These are phyloP conservation scores for Botrytis aclada DNA, from an alignment of 2,329 filamentous ascomycete genomes.

Conservation along the genomic window DNA sequence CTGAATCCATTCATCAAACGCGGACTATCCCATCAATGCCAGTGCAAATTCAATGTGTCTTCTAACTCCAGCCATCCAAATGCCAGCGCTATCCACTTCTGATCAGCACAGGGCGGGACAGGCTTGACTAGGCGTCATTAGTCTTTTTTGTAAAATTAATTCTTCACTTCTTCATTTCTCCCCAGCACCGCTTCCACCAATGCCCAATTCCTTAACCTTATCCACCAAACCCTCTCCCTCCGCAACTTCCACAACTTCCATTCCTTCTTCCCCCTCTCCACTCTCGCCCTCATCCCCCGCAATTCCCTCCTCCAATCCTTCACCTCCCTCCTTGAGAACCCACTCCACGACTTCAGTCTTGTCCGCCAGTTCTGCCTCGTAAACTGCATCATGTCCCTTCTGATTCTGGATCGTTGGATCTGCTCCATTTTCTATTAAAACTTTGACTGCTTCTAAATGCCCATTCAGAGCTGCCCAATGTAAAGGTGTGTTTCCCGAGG, in stretches of 20 bases:
- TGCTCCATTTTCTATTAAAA: slow-evolving; percentile 72
- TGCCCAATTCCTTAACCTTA: background rate
- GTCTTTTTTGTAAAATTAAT: background rate
- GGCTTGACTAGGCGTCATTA: background rate
- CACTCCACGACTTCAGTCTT: slow-evolving; percentile 63
- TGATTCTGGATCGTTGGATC: slow-evolving; percentile 76
- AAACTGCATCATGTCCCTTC: slow-evolving; percentile 77
- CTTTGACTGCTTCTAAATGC: slow-evolving; percentile 75
- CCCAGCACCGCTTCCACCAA: background rate
- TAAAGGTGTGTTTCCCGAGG: slow-evolving; percentile 82
- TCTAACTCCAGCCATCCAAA: background rate
- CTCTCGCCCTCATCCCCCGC: slow-evolving; percentile 28
- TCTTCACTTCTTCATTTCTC: background rate
- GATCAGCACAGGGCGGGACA: background rate
- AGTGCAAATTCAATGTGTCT: background rate
- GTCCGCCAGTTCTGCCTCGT: slow-evolving; percentile 68
- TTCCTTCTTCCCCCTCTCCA: slow-evolving; percentile 24
- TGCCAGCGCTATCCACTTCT: too few relatives aligned
- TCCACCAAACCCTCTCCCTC: slow-evolving; percentile 1
- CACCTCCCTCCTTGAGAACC: slow-evolving; percentile 42
- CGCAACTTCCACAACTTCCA: slow-evolving; percentile 12
- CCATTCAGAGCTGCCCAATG: slow-evolving; percentile 94
- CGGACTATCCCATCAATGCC: background rate
- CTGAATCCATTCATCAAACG: background rate
- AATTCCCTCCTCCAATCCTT: slow-evolving; percentile 40